These are phyloP conservation scores for Parasitella parasitica DNA, from an alignment of 371 early-diverging fungal species.

Conservation along the genomic window DNA sequence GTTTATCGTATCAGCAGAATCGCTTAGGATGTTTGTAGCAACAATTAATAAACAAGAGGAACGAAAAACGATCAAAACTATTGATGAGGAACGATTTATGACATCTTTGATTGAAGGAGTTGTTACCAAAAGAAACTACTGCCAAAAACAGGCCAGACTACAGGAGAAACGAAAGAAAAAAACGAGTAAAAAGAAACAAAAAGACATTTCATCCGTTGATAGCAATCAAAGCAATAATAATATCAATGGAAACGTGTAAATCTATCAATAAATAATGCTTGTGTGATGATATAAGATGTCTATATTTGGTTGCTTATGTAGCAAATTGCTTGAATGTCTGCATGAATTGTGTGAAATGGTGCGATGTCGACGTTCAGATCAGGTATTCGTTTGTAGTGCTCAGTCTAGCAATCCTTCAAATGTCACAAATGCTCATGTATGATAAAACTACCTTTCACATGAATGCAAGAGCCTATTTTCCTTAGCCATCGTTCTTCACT, in stretches of 20 bases:
- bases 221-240: not conserved
- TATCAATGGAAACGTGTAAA: too few relatives aligned
- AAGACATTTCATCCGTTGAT: not conserved
- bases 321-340: too few relatives aligned
- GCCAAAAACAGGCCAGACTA: slow-evolving; percentile 4
- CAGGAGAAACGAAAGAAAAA: slow-evolving; percentile 6
- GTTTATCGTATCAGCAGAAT: slow-evolving; percentile 44
- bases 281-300: too few relatives aligned
- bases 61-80: slow-evolving; percentile 20
- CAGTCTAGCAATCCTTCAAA: too few relatives aligned
- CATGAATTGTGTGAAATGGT: too few relatives aligned
- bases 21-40: slow-evolving; percentile 36
- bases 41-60: slow-evolving; percentile 32
- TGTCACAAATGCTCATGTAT: too few relatives aligned
- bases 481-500: not conserved
- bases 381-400: too few relatives aligned
- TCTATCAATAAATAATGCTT: too few relatives aligned
- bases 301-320: too few relatives aligned
- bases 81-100: slow-evolving; percentile 45
- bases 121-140: slow-evolving; percentile 26
- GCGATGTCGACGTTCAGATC: too few relatives aligned
- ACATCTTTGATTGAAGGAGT: slow-evolving; percentile 43
- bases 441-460: too few relatives aligned
- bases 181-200: not conserved
- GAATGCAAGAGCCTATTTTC: not conserved